phyloP scores from a whole-genome alignment of 176 grass and related monocot genomes.

The Aegilops bicornis region DNA sequence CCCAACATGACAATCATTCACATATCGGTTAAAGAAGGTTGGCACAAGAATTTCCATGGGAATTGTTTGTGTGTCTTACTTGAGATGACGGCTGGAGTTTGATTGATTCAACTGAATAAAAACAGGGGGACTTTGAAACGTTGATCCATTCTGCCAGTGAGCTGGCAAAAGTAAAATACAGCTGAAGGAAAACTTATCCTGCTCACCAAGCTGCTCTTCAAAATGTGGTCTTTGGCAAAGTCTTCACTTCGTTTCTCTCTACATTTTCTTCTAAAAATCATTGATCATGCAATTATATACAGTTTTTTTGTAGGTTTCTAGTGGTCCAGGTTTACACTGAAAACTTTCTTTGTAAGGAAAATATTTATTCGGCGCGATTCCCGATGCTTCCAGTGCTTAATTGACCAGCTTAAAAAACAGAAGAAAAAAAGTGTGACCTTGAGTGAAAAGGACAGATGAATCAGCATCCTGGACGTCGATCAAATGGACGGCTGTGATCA shows the following conservation, averaged over 20 bases:
- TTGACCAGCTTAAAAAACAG: constrained; percentile 9
- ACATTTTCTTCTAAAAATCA: background rate
- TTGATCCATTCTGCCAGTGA: constrained; percentile 20
- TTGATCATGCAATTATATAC: background rate
- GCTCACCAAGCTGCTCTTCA: background rate
- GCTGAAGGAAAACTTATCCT: background rate
- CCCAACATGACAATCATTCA: background rate
- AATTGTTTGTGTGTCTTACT: background rate
- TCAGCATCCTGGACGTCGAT: constrained; percentile 3
- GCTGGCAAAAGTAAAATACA: constrained; percentile 31
- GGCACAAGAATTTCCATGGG: background rate
- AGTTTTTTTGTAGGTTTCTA: background rate
- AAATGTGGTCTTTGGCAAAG: background rate
- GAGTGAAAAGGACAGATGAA: background rate
- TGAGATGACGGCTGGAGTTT: constrained; percentile 29
- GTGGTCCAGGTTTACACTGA: background rate
- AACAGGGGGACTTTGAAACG: constrained; percentile 7
- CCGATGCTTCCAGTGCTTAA: background rate
- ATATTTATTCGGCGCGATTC: background rate
- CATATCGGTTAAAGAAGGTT: constrained; percentile 10
- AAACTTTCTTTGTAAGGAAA: background rate
- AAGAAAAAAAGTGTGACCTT: background rate
- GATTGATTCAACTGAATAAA: background rate
- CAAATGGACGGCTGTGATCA: background rate
- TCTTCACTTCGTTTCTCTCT: background rate